Percentiles rank a stretch among this genome's conserved stretches.
Evolutionary conservation across 768 basidiomycete genomes (phyloP).

Genomic region (Daedalea quercina): DNA sequence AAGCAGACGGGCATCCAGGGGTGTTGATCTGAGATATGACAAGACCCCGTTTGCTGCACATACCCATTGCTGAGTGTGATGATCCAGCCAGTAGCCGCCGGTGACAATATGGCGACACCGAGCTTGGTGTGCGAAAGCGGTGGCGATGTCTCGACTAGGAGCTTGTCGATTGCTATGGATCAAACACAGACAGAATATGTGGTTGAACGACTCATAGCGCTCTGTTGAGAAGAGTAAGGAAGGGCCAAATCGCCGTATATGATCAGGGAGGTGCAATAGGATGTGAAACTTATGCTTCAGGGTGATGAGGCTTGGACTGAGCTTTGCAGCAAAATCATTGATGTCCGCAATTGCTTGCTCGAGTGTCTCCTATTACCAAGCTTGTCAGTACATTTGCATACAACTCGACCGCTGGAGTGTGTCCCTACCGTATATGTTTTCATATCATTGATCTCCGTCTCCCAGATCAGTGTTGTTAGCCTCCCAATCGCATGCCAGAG

Average conservation of each 20-base stretch:
- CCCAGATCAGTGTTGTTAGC: no score
- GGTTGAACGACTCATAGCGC: slow-evolving; percentile 24
- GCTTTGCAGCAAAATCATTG: slow-evolving; percentile 9
- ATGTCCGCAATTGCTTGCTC: slow-evolving; percentile 14
- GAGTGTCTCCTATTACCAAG: no score
- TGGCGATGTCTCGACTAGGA: slow-evolving; percentile 18
- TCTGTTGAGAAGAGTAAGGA: slow-evolving; percentile 24
- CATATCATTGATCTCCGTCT: no score
- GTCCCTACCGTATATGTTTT: no score
- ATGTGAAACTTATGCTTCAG: slow-evolving; percentile 27
- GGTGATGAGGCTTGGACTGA: slow-evolving; percentile 11
- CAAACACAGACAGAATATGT: slow-evolving; percentile 15
- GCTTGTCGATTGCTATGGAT: slow-evolving; percentile 24
- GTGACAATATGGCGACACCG: slow-evolving; percentile 5
- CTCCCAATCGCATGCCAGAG: slow-evolving; percentile 11
- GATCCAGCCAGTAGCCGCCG: slow-evolving; percentile 11
- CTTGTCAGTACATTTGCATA: no score
- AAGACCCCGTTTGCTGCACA: background rate
- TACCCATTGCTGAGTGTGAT: background rate
- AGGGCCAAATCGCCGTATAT: slow-evolving; percentile 24
- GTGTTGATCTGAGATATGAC: no score
- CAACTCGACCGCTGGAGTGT: no score
- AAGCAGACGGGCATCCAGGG: no score
- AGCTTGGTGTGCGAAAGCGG: slow-evolving; percentile 7
- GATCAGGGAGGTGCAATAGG: slow-evolving; percentile 16